Conservation (phyloP, 805 yeast species). For the Suhomyces kilbournensis region DNA sequence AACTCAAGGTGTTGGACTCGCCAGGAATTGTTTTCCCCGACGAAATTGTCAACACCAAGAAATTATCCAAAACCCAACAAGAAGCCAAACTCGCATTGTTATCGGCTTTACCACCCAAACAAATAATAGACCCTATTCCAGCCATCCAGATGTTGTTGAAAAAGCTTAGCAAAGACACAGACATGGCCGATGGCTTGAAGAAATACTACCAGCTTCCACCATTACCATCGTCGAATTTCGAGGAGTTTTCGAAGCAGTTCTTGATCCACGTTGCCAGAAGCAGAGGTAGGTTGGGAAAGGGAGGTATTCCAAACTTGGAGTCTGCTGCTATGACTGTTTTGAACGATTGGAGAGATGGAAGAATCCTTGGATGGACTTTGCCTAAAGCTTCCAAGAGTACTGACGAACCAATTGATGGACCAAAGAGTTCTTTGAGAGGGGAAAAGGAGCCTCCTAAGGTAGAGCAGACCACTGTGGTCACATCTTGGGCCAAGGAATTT, state of each 20-base stretch:
- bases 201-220: slow-evolving; percentile 77
- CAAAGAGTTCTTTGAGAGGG: slow-evolving; percentile 40
- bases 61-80: slow-evolving; percentile 56
- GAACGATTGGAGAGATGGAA: slow-evolving; percentile 97
- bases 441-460: slow-evolving; percentile 46
- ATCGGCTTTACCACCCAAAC: slow-evolving; percentile 87
- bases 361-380: slow-evolving; percentile 84
- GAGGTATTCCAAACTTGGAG: slow-evolving; percentile 87
- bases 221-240: slow-evolving; percentile 64
- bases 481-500: slow-evolving; percentile 89
- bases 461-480: slow-evolving; percentile 77
- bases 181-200: slow-evolving; percentile 75
- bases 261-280: slow-evolving; percentile 90
- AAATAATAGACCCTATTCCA: slow-evolving; percentile 77
- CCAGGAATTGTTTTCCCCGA: slow-evolving; percentile 98
- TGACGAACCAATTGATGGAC: slow-evolving; percentile 26
- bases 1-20: slow-evolving; percentile 84
- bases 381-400: slow-evolving; percentile 57
- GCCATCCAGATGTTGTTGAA: slow-evolving; percentile 77
- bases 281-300: slow-evolving; percentile 87
- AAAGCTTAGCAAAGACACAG: slow-evolving; percentile 67
- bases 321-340: slow-evolving; percentile 80
- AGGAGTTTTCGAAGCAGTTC: slow-evolving; percentile 79
- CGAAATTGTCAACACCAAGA: slow-evolving; percentile 36
- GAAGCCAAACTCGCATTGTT: slow-evolving; percentile 86